Base-by-base conservation (phyloP, 495 filamentous ascomycete genomes). In the Aspergillus funiculosus region DNA sequence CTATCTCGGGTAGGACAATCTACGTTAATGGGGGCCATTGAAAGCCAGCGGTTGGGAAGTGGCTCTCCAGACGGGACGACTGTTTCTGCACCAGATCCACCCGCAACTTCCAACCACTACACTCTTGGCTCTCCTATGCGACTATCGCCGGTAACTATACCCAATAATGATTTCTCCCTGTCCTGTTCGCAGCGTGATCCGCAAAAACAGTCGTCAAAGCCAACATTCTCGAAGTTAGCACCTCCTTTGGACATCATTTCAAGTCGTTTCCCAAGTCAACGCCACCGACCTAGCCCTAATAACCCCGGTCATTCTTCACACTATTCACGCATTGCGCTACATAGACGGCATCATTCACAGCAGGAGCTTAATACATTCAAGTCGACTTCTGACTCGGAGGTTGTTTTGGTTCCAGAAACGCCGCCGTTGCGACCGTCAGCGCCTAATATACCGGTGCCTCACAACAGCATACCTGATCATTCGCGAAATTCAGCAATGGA, bases 401-500 rank as follows among this genome's bases (percentile, higher is more conserved):
- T 45, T 2, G 36, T 60, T 9, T 10, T 62, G 6, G 59, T 62
- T 1, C 57, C 67, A 0, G 63, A 51, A 21, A 68, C 61, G 11
- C 61, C 65, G 20, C 60, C 56, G 3, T 53, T 66, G 18, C 44
- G 68, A 49, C 56, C 71, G 53, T 20, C 65, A 58, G 27, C 28
- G 47, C 63, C 24, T 50, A 53, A 32, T 4, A 39, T 38, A n/a
- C 48, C 53, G 17, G 41, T 47, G 11, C 60, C 64, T 3, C 55
- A 61, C 28, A 58, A 61, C 6, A 54, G 49, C 1, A 44, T 55
- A 14, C 73, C 76, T 19, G 78, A 78, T 9, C 78, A 81, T 9
- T 78, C 76, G 28, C 72, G 81, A 29, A 86, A 86, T 43, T 80
- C 82, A 13, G 72, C 77, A 15, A 82, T 84, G 55, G 88, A 94